These are phyloP conservation scores for Luzula sylvatica DNA, from an alignment of 176 grass and related monocot species.

Conservation along the genomic window DNA sequence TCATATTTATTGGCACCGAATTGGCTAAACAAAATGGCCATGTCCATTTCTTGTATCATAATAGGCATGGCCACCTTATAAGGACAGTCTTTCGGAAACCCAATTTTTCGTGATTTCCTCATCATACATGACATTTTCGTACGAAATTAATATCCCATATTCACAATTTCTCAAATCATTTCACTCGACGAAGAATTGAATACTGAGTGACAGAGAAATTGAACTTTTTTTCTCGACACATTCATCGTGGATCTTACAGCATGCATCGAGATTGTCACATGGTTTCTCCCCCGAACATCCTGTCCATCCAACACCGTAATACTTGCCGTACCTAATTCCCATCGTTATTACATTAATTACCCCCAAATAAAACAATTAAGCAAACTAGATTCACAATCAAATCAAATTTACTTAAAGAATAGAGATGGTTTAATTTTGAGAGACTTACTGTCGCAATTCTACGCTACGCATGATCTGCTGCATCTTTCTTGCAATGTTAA, in stretches of 20 bases:
- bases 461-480: slow-evolving; percentile 62
- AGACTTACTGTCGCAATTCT: slow-evolving; percentile 62
- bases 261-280: slow-evolving; percentile 88
- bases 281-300: slow-evolving; percentile 84
- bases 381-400: background rate
- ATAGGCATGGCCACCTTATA: slow-evolving; percentile 64
- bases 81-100: slow-evolving; percentile 63
- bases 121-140: slow-evolving; percentile 18
- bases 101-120: slow-evolving; percentile 55
- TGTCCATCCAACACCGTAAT: slow-evolving; percentile 74
- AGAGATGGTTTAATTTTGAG: background rate
- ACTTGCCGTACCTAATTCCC: slow-evolving; percentile 83
- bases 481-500: slow-evolving; percentile 26
- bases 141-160: background rate
- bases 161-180: background rate
- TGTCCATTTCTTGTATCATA: slow-evolving; percentile 86
- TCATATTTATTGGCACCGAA: slow-evolving; percentile 34
- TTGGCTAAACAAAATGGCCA: slow-evolving; percentile 88
- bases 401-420: background rate
- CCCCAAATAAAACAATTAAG: background rate
- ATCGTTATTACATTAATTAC: slow-evolving; percentile 26
- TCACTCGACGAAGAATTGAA: background rate
- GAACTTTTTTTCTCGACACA: slow-evolving; percentile 87
- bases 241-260: slow-evolving; percentile 70
- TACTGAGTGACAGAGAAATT: background rate